A percentile compares a stretch with the other conserved stretches of the same genome.
These are phyloP conservation scores for Podospora pseudoanserina DNA, from an alignment of 495 filamentous ascomycete genomes.

Conservation along the genomic window DNA sequence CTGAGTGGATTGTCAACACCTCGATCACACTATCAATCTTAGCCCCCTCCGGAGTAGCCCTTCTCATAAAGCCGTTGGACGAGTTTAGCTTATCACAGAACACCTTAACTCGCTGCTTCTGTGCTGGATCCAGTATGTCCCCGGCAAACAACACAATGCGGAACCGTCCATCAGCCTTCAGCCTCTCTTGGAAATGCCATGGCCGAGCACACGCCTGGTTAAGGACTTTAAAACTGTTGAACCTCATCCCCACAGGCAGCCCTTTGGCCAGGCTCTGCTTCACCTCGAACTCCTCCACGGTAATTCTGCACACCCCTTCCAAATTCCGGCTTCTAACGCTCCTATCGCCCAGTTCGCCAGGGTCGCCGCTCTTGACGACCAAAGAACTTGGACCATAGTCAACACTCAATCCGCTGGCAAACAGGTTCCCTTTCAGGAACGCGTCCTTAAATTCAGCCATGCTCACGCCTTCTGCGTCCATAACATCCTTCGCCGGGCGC, in stretches of 20 bases:
- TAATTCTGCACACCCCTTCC: constrained; percentile 7
- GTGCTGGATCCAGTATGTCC: constrained; percentile 42
- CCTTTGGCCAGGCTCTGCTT: constrained; percentile 24
- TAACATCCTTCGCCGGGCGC: constrained; percentile 41
- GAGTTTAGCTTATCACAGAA: constrained; percentile 43
- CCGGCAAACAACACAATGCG: constrained; percentile 64
- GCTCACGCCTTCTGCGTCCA: constrained; percentile 42
- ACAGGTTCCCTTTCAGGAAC: constrained; percentile 38
- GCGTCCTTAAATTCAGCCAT: constrained; percentile 46
- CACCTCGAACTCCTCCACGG: constrained; percentile 22
- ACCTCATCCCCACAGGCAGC: constrained; percentile 45
- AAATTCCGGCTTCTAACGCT: constrained; percentile 37
- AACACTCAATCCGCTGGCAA: constrained; percentile 37
- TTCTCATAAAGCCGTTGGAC: constrained; percentile 36
- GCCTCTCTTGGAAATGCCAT: constrained; percentile 47
- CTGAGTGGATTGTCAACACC: constrained; percentile 58
- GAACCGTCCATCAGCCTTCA: constrained; percentile 58
- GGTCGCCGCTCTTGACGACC: constrained; percentile 26
- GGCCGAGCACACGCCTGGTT: constrained; percentile 58
- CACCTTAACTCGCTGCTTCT: constrained; percentile 45
- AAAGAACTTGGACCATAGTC: constrained; percentile 33
- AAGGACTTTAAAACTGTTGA: constrained; percentile 58
- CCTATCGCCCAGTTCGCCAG: constrained; percentile 41
- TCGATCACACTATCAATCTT: constrained; percentile 49
- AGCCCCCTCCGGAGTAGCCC: constrained; percentile 44